Evolutionary conservation across 495 filamentous ascomycete genomes (phyloP).

Genomic region (Xylona heveae): DNA sequence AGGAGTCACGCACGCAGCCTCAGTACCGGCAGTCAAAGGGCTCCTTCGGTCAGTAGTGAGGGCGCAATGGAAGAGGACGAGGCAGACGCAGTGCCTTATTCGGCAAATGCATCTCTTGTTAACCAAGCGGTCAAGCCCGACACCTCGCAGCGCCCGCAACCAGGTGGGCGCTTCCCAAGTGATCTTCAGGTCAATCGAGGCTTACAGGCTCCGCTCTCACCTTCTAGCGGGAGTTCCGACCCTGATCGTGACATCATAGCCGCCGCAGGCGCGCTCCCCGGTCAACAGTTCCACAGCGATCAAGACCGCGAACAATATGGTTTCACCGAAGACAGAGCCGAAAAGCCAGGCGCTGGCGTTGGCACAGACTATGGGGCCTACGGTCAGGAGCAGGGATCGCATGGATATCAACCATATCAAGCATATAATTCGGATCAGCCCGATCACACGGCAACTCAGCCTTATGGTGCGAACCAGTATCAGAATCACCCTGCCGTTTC

Average conservation of each 20-base stretch:
- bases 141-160: conserved; percentile 36
- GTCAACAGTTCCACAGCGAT: no score
- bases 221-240: conserved; percentile 53
- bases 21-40: conserved; percentile 44
- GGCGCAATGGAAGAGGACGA: conserved; percentile 75
- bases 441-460: no score
- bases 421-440: no score
- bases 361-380: no score
- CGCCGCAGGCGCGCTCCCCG: conserved; percentile 29
- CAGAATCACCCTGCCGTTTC: no score
- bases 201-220: conserved; percentile 53
- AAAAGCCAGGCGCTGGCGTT: no score
- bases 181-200: conserved; percentile 63
- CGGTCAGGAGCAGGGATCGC: no score
- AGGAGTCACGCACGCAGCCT: conserved; percentile 52
- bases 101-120: conserved; percentile 30
- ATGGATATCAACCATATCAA: no score
- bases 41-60: conserved; percentile 43
- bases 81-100: conserved; percentile 52
- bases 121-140: conserved; percentile 10
- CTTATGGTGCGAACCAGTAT: no score
- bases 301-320: no score
- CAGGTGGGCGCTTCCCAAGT: conserved; percentile 81
- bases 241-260: conserved; percentile 35
- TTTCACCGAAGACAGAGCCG: no score